These are phyloP conservation scores for Sungouiozyma ichnusensis DNA, from an alignment of 805 yeast species.

Conservation along the genomic window DNA sequence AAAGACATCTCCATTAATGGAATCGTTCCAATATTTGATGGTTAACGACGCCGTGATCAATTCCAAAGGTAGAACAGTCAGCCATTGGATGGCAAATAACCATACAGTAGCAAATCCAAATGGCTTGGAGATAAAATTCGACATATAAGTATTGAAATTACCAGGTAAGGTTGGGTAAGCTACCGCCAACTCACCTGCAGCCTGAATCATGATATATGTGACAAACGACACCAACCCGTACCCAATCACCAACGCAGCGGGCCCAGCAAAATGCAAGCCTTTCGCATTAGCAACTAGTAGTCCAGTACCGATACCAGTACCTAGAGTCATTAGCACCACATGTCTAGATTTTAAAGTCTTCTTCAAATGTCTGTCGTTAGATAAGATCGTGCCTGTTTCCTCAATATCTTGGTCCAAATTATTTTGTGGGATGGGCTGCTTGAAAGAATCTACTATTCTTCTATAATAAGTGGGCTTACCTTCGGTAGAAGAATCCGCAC, in stretches of 20 bases:
- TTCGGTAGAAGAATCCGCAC: background rate
- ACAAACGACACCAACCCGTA: constrained; percentile 46
- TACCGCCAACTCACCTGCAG: constrained; percentile 37
- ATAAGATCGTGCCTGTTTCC: constrained; percentile 2
- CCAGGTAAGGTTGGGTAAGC: constrained; percentile 32
- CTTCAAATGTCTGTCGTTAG: constrained; percentile 10
- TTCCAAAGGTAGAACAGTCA: constrained; percentile 55
- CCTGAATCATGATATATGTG: constrained; percentile 46
- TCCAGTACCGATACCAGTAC: constrained; percentile 78
- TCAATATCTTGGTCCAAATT: constrained; percentile 8
- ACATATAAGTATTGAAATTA: constrained; percentile 32
- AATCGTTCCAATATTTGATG: constrained; percentile 39
- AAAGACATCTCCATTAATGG: constrained; percentile 42
- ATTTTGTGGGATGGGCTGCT: constrained; percentile 10
- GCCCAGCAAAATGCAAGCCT: constrained; percentile 36
- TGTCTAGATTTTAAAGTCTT: constrained; percentile 32
- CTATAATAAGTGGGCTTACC: background rate
- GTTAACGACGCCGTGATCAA: constrained; percentile 49
- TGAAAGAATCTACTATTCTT: constrained; percentile 18
- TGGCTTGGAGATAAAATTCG: constrained; percentile 48
- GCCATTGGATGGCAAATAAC: constrained; percentile 56
- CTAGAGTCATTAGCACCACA: constrained; percentile 65
- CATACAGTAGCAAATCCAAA: constrained; percentile 66
- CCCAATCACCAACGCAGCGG: constrained; percentile 40
- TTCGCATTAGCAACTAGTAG: constrained; percentile 46